Percentiles rank a stretch among this genome's conserved stretches.
These are phyloP conservation scores for Colletotrichum kahawae DNA, from an alignment of 2,329 filamentous ascomycete genomes.

Conservation along the genomic window DNA sequence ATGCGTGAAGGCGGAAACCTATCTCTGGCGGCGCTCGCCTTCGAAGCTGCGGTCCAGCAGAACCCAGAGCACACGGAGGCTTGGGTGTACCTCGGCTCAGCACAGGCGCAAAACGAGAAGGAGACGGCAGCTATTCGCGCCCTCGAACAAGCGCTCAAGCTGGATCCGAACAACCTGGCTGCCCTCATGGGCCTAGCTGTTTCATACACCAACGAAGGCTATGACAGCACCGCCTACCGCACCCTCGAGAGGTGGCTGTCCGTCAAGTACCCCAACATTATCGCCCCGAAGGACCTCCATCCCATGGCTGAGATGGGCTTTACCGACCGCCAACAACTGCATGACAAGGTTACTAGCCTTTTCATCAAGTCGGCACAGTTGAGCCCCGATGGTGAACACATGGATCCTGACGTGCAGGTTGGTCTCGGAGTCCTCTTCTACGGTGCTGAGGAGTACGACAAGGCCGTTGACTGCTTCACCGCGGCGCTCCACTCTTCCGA, in stretches of 20 bases:
- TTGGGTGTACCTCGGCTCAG: constrained; percentile 89
- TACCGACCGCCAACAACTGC: constrained; percentile 87
- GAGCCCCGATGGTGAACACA: constrained; percentile 88
- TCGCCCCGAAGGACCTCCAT: constrained; percentile 74
- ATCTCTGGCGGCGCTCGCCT: constrained; percentile 89
- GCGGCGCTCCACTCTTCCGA: constrained; percentile 87
- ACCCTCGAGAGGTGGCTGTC: constrained; percentile 96
- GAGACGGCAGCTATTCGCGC: constrained; percentile 95
- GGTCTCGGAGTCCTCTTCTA: constrained; percentile 97
- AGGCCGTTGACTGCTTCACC: constrained; percentile 98
- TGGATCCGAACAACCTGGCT: constrained; percentile 84
- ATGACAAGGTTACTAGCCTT: constrained; percentile 86
- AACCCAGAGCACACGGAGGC: constrained; percentile 87
- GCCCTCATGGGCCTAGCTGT: constrained; percentile 96
- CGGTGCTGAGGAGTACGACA: constrained; percentile 96
- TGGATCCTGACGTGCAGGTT: constrained; percentile 98
- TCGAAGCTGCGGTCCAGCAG: constrained; percentile 94
- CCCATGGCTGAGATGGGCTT: constrained; percentile 87
- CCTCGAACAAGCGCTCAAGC: constrained; percentile 86
- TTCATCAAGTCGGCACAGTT: constrained; percentile 94
- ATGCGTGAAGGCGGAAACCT: constrained; percentile 94
- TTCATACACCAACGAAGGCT: constrained; percentile 98
- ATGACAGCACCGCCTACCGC: constrained; percentile 94
- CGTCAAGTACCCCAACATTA: constrained; percentile 88
- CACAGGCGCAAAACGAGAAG: constrained; percentile 98